Conservation (phyloP, 2,329 filamentous ascomycete genomes). For the Graphium sp. region DNA sequence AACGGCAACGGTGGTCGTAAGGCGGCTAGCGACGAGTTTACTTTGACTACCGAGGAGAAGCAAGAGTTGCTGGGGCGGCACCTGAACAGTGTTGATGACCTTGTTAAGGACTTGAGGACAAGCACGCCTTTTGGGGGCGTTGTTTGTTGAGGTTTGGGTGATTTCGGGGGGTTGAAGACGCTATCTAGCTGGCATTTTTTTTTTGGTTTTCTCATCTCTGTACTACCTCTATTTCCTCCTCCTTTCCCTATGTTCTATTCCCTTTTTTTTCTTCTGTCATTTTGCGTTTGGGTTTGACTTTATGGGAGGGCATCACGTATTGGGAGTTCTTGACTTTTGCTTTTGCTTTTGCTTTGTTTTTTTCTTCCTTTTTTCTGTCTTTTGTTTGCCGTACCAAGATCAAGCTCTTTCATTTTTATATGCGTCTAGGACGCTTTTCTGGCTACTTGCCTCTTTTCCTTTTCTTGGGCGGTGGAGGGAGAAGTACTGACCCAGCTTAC, state of each 20-base stretch:
- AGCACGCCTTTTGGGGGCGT: constrained; percentile 57
- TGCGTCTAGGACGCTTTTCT: too few relatives aligned
- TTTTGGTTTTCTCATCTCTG: constrained; percentile 1
- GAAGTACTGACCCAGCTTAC: too few relatives aligned
- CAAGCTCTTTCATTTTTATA: too few relatives aligned
- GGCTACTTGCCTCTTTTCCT: too few relatives aligned
- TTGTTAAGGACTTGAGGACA: constrained; percentile 70
- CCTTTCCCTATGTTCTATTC: constrained; percentile 4
- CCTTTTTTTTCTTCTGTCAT: constrained; percentile 4
- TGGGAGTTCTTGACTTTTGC: not conserved
- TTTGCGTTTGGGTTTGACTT: not conserved
- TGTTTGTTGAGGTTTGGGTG: constrained; percentile 14
- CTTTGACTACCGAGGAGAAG: constrained; percentile 65
- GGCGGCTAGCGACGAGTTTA: constrained; percentile 18
- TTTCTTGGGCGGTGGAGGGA: too few relatives aligned
- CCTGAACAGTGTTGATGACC: constrained; percentile 66
- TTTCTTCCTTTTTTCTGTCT: constrained; percentile 2
- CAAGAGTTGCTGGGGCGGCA: constrained; percentile 62
- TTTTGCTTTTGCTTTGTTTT: constrained; percentile 1
- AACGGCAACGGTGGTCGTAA: constrained; percentile 12
- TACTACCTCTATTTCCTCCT: constrained; percentile 3
- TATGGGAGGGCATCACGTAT: too few relatives aligned
- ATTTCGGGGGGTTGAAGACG: constrained; percentile 2
- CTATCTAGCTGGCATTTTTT: constrained; percentile 1
- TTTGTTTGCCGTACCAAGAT: not conserved